Base-by-base conservation (phyloP, 1,284 basidiomycete genomes). In the Pyrrhoderma noxium region DNA sequence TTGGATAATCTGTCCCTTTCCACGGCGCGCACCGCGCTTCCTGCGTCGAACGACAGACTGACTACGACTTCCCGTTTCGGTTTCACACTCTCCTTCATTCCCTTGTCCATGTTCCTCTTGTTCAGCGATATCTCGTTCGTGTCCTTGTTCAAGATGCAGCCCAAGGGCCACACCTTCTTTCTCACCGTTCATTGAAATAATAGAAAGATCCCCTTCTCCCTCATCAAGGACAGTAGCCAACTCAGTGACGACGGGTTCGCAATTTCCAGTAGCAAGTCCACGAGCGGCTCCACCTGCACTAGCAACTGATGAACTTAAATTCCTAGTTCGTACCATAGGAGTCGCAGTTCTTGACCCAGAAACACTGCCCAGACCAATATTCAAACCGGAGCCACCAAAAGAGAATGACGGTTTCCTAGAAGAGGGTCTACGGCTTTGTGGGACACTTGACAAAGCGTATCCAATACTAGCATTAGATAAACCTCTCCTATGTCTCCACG, bases 1-100 rank as follows among this genome's bases (percentile, higher is more conserved):
- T 48, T 62, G 59, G 37, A 59, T 55, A 40, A 58, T 55, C 27
- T 60, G 57, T 48, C 77, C 75, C 70, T 85, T 80, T 61, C 78
- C 76, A 67, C 84, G 88, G 54, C 89, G 74, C 8, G 83, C 80
- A 36, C 89, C 89, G 42, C 89, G 79, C 66, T 88, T 91, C 53
- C 89, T 76, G 22, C 85, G 77, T 65, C 82, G 89, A 62, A 77
- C 53, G 49, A 52, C 86, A 49, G 84, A 85, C 18, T 76, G 70
- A 11, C 77, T 77, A 45, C 81, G 72, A 48, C 80, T 75, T 62
- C 39, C 56, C 66, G 69, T 64, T 9, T 48, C 43, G n/a, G 43
- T 50, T 34, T 56, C 60, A 31, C 27, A 31, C 31, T 58, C 59
- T 21, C 14, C 54, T 37, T 65, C 64, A 25, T 63, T 60, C 58